Percentiles rank a stretch among this genome's conserved stretches.
Evolutionary conservation across 768 basidiomycete genomes (phyloP).

Genomic region (Lentinula aciculospora): DNA sequence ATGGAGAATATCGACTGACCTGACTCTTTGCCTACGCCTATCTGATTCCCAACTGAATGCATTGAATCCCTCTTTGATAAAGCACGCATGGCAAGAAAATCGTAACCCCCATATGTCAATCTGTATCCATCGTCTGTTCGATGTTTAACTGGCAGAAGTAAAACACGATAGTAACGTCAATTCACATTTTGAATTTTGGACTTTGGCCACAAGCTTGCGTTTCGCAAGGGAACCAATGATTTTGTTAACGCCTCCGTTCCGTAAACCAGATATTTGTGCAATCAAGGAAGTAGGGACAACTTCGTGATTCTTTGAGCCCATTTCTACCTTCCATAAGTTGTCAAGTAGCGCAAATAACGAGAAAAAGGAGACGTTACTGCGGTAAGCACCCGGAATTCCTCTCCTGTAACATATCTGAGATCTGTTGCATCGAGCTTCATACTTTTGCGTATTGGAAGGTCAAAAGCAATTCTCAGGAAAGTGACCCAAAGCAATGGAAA

Average conservation of each 20-base stretch:
- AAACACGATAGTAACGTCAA: background rate
- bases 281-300: slow-evolving; percentile 88
- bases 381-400: slow-evolving; percentile 95
- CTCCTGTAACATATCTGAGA: slow-evolving; percentile 84
- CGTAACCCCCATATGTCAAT: slow-evolving; percentile 97
- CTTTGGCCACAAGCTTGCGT: slow-evolving; percentile 81
- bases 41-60: slow-evolving; percentile 92
- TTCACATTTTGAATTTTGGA: slow-evolving; percentile 90
- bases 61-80: slow-evolving; percentile 87
- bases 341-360: slow-evolving; percentile 8
- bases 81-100: slow-evolving; percentile 91
- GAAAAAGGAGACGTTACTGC: slow-evolving; percentile 47
- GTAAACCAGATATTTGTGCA: slow-evolving; percentile 87
- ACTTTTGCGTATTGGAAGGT: background rate
- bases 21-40: slow-evolving; percentile 97
- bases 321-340: slow-evolving; percentile 68
- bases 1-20: slow-evolving; percentile 40
- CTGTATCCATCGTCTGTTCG: slow-evolving; percentile 90
- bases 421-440: slow-evolving; percentile 97
- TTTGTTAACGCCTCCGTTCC: slow-evolving; percentile 93
- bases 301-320: slow-evolving; percentile 98
- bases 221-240: slow-evolving; percentile 86
- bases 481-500: too few species aligned
- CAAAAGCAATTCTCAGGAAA: too few species aligned
- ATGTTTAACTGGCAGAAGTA: slow-evolving; percentile 6